Conservation (phyloP, 768 basidiomycete species). For the Tulasnella sp. region DNA sequence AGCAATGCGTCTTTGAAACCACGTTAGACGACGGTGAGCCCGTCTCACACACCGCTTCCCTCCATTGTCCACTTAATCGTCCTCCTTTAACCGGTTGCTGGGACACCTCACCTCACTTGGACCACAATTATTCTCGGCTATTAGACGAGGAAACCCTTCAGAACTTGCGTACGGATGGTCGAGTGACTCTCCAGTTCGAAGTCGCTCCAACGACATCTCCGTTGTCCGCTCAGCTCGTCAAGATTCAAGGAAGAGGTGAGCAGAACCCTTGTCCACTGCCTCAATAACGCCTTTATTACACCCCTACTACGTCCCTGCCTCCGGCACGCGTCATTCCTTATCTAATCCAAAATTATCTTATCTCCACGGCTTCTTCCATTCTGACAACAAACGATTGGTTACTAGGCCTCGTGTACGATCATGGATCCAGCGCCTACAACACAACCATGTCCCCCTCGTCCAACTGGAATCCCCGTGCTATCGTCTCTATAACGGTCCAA, state of each 20-base stretch:
- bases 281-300: constrained; percentile 1
- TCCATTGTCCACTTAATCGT: neutral
- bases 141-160: constrained; percentile 12
- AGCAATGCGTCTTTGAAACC: constrained; percentile 10
- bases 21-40: constrained; percentile 2
- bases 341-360: constrained; percentile 5
- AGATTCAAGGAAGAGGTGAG: constrained; percentile 16
- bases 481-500: constrained; percentile 7
- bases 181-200: constrained; percentile 14
- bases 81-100: neutral
- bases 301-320: neutral
- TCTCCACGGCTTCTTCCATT: neutral
- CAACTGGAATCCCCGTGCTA: constrained; percentile 4
- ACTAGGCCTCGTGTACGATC: constrained; percentile 12
- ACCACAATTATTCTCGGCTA: neutral
- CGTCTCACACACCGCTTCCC: neutral
- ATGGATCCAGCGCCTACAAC: constrained; percentile 10
- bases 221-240: constrained; percentile 1
- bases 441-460: neutral
- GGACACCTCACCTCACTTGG: neutral
- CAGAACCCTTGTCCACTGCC: neutral
- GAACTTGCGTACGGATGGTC: constrained; percentile 10
- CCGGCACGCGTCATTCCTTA: neutral
- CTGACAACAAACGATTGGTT: neutral
- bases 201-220: constrained; percentile 5